These are phyloP conservation scores for Lipomyces kockii DNA, from an alignment of 805 yeast species.

Conservation along the genomic window DNA sequence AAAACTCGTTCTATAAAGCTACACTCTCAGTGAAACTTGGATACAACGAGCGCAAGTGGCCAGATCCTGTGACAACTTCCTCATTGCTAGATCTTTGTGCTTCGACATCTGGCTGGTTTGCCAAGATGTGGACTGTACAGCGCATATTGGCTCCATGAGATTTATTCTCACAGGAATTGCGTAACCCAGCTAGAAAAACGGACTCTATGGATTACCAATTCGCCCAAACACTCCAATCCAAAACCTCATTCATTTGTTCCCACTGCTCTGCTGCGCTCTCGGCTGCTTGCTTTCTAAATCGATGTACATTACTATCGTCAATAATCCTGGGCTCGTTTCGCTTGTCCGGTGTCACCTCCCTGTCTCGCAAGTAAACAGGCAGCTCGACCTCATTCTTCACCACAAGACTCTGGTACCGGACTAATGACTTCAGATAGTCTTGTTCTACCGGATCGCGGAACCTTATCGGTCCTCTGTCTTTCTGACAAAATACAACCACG, in stretches of 20 bases:
- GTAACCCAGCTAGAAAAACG: no score
- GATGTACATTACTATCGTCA: conserved; percentile 11
- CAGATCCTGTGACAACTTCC: no score
- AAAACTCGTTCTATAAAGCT: no score
- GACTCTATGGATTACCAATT: conserved; percentile 12
- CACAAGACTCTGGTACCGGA: conserved; percentile 16
- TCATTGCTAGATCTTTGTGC: no score
- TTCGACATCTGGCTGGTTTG: no score
- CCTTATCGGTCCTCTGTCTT: conserved; percentile 11
- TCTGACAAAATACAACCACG: conserved; percentile 31
- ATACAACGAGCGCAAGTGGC: no score
- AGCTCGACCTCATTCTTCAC: conserved; percentile 23
- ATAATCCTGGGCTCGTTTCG: neutral
- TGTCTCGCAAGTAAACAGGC: conserved; percentile 17
- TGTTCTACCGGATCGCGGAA: conserved; percentile 23
- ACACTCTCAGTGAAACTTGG: no score
- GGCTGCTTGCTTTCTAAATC: conserved; percentile 13
- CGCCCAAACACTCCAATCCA: conserved; percentile 28
- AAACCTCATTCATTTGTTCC: conserved; percentile 20
- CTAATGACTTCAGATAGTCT: conserved; percentile 28
- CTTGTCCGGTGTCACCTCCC: conserved; percentile 15
- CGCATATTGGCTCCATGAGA: no score
- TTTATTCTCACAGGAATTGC: no score
- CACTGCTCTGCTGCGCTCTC: conserved; percentile 27
- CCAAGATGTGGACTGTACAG: no score